phyloP scores from a whole-genome alignment of 1,284 basidiomycete genomes.

The Cryptococcus sp. region DNA sequence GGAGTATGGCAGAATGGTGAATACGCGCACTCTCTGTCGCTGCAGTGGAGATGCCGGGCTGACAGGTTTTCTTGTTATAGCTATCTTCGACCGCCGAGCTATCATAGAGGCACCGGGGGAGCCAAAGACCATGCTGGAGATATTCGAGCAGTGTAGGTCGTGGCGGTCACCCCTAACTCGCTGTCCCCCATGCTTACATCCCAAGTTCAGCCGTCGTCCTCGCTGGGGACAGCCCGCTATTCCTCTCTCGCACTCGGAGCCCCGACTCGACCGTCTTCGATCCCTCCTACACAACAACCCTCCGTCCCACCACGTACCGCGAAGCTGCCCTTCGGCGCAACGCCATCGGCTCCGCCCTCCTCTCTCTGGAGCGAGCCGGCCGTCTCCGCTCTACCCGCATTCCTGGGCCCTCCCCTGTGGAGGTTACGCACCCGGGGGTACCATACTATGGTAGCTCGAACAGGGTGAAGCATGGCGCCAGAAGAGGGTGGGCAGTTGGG shows the following conservation, averaged over 20 bases:
- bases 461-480: conserved; percentile 34
- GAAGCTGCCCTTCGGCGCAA: conserved; percentile 36
- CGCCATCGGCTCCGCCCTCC: conserved; percentile 42
- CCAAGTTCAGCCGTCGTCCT: conserved; percentile 16
- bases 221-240: conserved; percentile 30
- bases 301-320: conserved; percentile 37
- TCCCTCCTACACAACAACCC: conserved; percentile 29
- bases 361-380: conserved; percentile 42
- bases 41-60: not conserved
- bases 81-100: conserved; percentile 25
- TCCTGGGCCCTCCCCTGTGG: conserved; percentile 19
- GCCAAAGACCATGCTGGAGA: conserved; percentile 38
- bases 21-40: not conserved
- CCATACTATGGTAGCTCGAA: conserved; percentile 32
- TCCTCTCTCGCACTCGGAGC: conserved; percentile 33
- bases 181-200: not conserved
- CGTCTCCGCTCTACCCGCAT: conserved; percentile 19
- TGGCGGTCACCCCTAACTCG: not conserved
- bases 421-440: conserved; percentile 33
- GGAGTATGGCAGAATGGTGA: conserved; percentile 19
- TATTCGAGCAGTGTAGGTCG: conserved; percentile 45
- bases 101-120: conserved; percentile 18
- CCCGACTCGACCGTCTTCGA: conserved; percentile 12
- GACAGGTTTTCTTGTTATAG: not conserved
- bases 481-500: conserved; percentile 51